Conservation (phyloP, 1,139 yeast genomes). For the Spathaspora sp. region DNA sequence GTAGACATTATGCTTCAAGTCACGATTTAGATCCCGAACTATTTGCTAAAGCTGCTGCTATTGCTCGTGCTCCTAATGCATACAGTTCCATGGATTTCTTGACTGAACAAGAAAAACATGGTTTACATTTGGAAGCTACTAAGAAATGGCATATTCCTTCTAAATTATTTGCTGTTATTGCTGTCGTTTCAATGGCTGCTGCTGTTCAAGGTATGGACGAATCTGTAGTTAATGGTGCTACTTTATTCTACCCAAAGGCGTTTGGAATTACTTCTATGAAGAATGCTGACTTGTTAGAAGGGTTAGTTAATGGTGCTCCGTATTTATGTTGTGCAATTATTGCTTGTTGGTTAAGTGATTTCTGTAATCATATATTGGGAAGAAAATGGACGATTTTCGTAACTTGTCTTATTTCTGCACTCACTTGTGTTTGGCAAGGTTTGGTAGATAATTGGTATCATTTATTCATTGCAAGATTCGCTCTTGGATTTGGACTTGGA, state of each 20-base stretch:
- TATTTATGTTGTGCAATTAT: slow-evolving; percentile 70
- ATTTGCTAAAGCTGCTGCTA: slow-evolving; percentile 72
- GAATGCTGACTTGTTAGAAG: slow-evolving; percentile 66
- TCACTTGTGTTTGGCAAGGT: slow-evolving; percentile 77
- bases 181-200: slow-evolving; percentile 84
- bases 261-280: slow-evolving; percentile 52
- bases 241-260: slow-evolving; percentile 59
- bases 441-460: slow-evolving; percentile 74
- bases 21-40: slow-evolving; percentile 63
- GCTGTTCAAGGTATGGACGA: slow-evolving; percentile 95
- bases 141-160: slow-evolving; percentile 66
- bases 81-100: slow-evolving; percentile 60
- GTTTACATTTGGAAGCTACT: slow-evolving; percentile 55
- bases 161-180: slow-evolving; percentile 59
- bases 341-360: slow-evolving; percentile 75
- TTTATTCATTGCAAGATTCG: slow-evolving; percentile 68
- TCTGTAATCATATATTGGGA: slow-evolving; percentile 60
- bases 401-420: slow-evolving; percentile 64
- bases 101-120: slow-evolving; percentile 57
- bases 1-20: slow-evolving; percentile 63
- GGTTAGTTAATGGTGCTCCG: slow-evolving; percentile 80
- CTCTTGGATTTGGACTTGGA: slow-evolving; percentile 78
- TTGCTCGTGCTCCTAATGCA: slow-evolving; percentile 65
- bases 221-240: slow-evolving; percentile 83
- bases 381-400: slow-evolving; percentile 73